Percentiles rank a stretch among this genome's conserved stretches.
phyloP scores from a whole-genome alignment of 148 eudicot species.

The Rhododendron kiyosumense region DNA sequence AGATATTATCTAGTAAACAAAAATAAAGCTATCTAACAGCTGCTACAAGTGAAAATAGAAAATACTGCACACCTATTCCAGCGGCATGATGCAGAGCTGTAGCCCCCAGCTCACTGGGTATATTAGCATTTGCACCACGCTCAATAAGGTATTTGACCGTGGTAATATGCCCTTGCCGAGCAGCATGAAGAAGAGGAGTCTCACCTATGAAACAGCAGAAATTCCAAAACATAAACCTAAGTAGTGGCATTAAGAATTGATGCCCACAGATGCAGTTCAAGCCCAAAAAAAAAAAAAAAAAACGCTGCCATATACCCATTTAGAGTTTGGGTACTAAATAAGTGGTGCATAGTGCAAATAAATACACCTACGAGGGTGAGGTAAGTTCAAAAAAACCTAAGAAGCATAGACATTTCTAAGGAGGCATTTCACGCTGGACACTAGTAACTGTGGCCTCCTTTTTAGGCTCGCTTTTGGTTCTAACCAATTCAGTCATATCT shows the following conservation, averaged over 20 bases:
- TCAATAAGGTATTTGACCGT: constrained; percentile 77
- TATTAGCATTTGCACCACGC: constrained; percentile 68
- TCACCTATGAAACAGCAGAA: constrained; percentile 47
- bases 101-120: constrained; percentile 81
- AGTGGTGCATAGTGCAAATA: neutral
- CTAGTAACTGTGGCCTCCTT: neutral
- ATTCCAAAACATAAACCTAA: neutral
- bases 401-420: neutral
- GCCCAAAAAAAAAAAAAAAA: neutral
- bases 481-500: neutral
- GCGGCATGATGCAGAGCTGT: constrained; percentile 94
- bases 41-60: neutral
- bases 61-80: constrained; percentile 53
- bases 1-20: neutral
- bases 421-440: neutral
- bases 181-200: constrained; percentile 91
- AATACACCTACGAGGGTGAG: neutral
- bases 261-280: neutral
- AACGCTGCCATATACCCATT: neutral
- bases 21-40: neutral
- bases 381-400: neutral
- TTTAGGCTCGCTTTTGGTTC: neutral
- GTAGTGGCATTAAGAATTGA: neutral
- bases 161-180: constrained; percentile 75
- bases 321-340: neutral